phyloP scores from a whole-genome alignment of 108 stramenopile species.

The Skeletonema costatum region DNA sequence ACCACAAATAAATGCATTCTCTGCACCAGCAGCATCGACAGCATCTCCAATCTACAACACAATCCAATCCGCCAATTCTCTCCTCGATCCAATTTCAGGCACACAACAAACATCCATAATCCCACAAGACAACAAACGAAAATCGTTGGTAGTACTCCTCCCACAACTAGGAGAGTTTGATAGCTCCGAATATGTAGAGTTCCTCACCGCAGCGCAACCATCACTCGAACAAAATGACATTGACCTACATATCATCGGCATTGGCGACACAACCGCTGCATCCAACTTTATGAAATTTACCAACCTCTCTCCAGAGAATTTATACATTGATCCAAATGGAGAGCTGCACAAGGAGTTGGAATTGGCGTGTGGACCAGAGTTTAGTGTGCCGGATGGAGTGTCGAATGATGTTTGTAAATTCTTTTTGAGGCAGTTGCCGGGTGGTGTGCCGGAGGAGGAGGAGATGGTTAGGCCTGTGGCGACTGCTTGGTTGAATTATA shows the following conservation, averaged over 20 bases:
- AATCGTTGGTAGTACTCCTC: conserved; percentile 55
- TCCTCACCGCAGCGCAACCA: conserved; percentile 27
- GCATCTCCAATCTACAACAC: conserved; percentile 19
- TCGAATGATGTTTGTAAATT: conserved; percentile 31
- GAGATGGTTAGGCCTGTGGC: conserved; percentile 30
- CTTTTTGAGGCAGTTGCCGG: conserved; percentile 25
- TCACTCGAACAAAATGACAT: conserved; percentile 44
- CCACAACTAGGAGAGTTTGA: conserved; percentile 74
- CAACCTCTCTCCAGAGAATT: conserved; percentile 27
- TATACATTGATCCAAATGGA: conserved; percentile 50
- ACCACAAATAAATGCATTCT: not conserved
- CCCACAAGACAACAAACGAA: conserved; percentile 12
- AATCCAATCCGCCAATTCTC: conserved; percentile 17
- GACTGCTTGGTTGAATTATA: conserved; percentile 71
- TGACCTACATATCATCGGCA: conserved; percentile 41
- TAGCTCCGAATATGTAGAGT: conserved; percentile 51
- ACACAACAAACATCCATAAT: conserved; percentile 3
- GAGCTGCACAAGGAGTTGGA: conserved; percentile 43
- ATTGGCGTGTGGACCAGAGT: conserved; percentile 54
- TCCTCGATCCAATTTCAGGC: conserved; percentile 24
- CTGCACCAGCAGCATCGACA: not conserved
- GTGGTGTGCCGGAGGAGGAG: conserved; percentile 25
- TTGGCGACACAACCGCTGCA: conserved; percentile 46
- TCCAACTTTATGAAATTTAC: conserved; percentile 45
- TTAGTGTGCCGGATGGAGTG: conserved; percentile 46